Base-by-base conservation (phyloP, 78 protist species). In the Emiliania huxleyi region DNA sequence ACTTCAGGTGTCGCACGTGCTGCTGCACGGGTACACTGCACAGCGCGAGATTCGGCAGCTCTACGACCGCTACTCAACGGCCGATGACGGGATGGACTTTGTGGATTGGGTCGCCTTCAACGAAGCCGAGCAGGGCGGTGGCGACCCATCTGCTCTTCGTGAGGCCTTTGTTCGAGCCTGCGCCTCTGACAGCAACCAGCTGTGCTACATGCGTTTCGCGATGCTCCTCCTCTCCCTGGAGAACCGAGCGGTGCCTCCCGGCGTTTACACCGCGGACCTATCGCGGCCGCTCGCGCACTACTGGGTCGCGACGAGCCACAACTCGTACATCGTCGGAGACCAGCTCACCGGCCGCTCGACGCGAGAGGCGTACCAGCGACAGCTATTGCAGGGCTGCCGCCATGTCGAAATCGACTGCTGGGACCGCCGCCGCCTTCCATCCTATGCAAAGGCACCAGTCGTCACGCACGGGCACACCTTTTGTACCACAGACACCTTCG, bases 381-480 rank as follows among this genome's bases (percentile, higher is more conserved):
- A 6, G 37, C 69, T 93, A 19, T 46, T 44, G 22, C 37, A 21
- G 2, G 95, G 95, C 19, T 77, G 91, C 25, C 93, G 95, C 46
- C 90, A 93, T 35, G 90, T 94, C 6, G 95, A 94, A 62, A 48
- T 94, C 37, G 98, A 97, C 40, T 48, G 55, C 55, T 48, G 96
- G 73, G 98, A 97, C 4, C 35, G 3, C 42, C 92, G 96, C 62
- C 94, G 95, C 22, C n/a, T n/a, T n/a, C n/a, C n/a, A n/a, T n/a
- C n/a, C n/a, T n/a, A n/a, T n/a, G n/a, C n/a, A n/a, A n/a, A n/a
- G n/a, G 95, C 95, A 38, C 99, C 99, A 22, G 83, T 97, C 71
- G 94, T 98, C 75, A 95, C 94, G 94, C 99, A 97, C 95, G 99
- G 98, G 45, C 91, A 93, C 91, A 97, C 99, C 19, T 93, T 96